A percentile compares a stretch with the other conserved stretches of the same genome.
These are phyloP conservation scores for Gossypium bickii DNA, from an alignment of 345 rosid species.

Conservation along the genomic window DNA sequence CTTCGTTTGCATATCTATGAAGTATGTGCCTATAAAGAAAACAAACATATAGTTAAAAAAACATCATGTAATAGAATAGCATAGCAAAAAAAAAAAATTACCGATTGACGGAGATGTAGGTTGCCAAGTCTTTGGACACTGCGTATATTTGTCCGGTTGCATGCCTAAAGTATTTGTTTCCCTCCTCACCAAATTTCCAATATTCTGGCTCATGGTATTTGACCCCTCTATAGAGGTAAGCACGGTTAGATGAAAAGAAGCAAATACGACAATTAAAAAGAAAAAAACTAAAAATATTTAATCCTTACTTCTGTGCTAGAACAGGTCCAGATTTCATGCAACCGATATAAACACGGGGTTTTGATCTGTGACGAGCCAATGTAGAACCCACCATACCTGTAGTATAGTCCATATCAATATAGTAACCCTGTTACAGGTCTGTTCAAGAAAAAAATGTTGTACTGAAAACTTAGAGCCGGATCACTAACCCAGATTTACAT, in stretches of 20 bases:
- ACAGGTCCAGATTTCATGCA: constrained; percentile 99
- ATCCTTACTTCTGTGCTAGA: constrained; percentile 75
- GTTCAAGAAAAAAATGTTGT: background rate
- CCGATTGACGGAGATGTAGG: constrained; percentile 80
- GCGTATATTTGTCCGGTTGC: constrained; percentile 96
- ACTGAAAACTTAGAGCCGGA: constrained; percentile 2
- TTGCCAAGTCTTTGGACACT: constrained; percentile 86
- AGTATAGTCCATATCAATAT: constrained; percentile 19
- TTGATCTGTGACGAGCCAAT: constrained; percentile 79
- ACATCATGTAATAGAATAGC: background rate
- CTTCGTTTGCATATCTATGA: constrained; percentile 90
- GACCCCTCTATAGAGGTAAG: constrained; percentile 52
- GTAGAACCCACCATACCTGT: constrained; percentile 80
- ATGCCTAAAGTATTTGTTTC: constrained; percentile 89
- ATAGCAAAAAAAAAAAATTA: constrained; percentile 20
- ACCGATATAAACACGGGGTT: constrained; percentile 78
- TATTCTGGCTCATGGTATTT: constrained; percentile 92
- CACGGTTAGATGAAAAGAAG: background rate
- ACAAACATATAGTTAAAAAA: constrained; percentile 9
- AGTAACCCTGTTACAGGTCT: background rate
- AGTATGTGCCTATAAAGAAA: constrained; percentile 56
- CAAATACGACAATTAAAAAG: background rate
- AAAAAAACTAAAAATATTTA: background rate
- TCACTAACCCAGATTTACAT: constrained; percentile 82
- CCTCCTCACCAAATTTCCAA: constrained; percentile 97